Evolutionary conservation across 1,284 basidiomycete genomes (phyloP), one percentile per base, ranked within the genome.

Genomic region (Ustilago lituana): DNA sequence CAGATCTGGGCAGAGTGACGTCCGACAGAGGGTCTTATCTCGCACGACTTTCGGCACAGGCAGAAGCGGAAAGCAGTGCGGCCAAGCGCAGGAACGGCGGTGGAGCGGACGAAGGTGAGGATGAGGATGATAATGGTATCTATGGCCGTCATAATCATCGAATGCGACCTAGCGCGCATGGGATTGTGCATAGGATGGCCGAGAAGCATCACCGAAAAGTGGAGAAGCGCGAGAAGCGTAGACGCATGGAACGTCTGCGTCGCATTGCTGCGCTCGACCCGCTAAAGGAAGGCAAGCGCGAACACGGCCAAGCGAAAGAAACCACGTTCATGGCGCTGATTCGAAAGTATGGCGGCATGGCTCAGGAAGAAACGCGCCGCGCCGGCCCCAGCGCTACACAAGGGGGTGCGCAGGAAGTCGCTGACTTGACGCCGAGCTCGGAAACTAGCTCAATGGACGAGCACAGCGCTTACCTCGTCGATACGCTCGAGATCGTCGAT

Each of bases 401-500:
- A 27, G 47, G 31, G 5, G 32, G 29, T 14, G 31, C 37, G n/a
- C 15, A 33, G 14, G n/a, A 17, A 7, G 11, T 9, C 22, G 27
- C 15, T 15, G 33, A 40, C 12, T 27, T 56, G 1, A 36, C 41
- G 1, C 37, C 37, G 1, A 43, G 23, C 17, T 37, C 54, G 5
- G 39, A 54, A 27, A 27, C 43, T 0, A 57, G 53, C 0, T 53
- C 43, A 26, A 20, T 57, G 11, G 63, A 71, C 29, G 68, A 71
- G 38, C 63, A 71, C 23, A 51, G 49, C 22, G 56, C 61, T 1
- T 65, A 68, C 19, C 41, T 66, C n/a, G 65, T 73, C 2, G 70
- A 73, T 19, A 63, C 63, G 15, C 49, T 91, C 68, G 90, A 91
- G 76, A 88, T 88, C 33, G 90, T 91, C 67, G 90, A 91, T 74